Evolutionary conservation across 129 eudicot species (phyloP).

Genomic region (Flaveria linearis): DNA sequence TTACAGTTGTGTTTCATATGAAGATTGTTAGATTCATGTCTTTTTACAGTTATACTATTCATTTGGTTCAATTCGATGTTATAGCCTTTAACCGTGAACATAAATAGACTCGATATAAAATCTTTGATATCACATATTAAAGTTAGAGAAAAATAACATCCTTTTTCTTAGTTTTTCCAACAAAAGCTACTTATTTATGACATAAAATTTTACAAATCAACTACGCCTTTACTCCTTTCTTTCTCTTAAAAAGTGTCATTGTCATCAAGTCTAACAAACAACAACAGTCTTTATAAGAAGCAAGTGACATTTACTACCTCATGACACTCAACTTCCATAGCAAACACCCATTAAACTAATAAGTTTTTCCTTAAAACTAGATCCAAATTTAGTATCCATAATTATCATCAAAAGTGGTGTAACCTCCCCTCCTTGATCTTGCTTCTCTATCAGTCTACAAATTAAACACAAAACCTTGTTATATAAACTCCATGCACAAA

Average conservation of each 20-base stretch:
- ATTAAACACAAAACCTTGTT: conserved; percentile 9
- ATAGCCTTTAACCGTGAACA: neutral
- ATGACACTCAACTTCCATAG: conserved; percentile 6
- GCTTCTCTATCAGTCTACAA: conserved; percentile 86
- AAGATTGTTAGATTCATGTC: too few relatives aligned
- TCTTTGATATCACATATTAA: too few relatives aligned
- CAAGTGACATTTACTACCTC: neutral
- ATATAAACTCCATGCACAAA: neutral
- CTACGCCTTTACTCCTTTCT: neutral
- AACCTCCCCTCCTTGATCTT: conserved; percentile 66
- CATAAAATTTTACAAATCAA: too few relatives aligned
- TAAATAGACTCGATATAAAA: neutral
- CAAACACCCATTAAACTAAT: neutral
- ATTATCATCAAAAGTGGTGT: conserved; percentile 57
- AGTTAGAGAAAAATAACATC: neutral
- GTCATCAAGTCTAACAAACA: neutral
- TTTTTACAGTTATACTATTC: too few relatives aligned
- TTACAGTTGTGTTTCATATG: too few relatives aligned
- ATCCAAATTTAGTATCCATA: conserved; percentile 48
- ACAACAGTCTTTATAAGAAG: neutral
- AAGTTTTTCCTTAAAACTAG: neutral
- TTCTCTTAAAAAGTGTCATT: neutral
- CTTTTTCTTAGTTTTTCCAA: too few relatives aligned
- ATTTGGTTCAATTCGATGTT: neutral
- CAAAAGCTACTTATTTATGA: neutral